These are phyloP conservation scores for Cryptococcus neoformans DNA, from an alignment of 1,284 basidiomycete species.

Conservation along the genomic window DNA sequence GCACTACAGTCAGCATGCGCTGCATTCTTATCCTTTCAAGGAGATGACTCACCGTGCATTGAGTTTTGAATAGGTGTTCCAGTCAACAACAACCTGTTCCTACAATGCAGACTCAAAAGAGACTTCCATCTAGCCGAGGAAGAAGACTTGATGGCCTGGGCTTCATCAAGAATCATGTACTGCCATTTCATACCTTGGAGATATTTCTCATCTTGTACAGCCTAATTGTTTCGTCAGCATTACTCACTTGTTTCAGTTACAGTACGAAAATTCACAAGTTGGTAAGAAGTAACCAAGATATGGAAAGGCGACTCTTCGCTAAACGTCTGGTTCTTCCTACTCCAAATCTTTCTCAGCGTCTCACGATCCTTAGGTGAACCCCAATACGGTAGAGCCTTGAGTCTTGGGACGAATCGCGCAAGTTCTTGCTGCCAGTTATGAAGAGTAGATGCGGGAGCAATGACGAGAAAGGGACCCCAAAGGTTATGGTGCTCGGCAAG, in stretches of 20 bases:
- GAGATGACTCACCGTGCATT: conserved; percentile 77
- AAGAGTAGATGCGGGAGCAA: conserved; percentile 94
- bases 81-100: conserved; percentile 91
- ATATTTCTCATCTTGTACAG: conserved; percentile 97
- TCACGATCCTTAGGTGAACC: conserved; percentile 95
- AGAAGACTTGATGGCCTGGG: conserved; percentile 99
- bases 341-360: conserved; percentile 96
- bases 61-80: conserved; percentile 99
- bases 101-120: conserved; percentile 89
- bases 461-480: conserved; percentile 99
- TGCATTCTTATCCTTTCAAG: not conserved
- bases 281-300: conserved; percentile 95
- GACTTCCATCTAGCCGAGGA: conserved; percentile 98
- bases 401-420: conserved; percentile 85
- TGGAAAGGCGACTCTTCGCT: conserved; percentile 96
- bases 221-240: conserved; percentile 50
- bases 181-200: conserved; percentile 99
- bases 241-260: not conserved
- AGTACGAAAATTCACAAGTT: conserved; percentile 62
- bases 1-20: conserved; percentile 6
- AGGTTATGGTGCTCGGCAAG: conserved; percentile 97
- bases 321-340: conserved; percentile 95
- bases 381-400: conserved; percentile 98
- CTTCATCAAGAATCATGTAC: conserved; percentile 99
- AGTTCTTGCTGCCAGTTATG: conserved; percentile 99